Conservation (phyloP, 1,139 yeast genomes). For the Kurtzmaniella quercitrusa region DNA sequence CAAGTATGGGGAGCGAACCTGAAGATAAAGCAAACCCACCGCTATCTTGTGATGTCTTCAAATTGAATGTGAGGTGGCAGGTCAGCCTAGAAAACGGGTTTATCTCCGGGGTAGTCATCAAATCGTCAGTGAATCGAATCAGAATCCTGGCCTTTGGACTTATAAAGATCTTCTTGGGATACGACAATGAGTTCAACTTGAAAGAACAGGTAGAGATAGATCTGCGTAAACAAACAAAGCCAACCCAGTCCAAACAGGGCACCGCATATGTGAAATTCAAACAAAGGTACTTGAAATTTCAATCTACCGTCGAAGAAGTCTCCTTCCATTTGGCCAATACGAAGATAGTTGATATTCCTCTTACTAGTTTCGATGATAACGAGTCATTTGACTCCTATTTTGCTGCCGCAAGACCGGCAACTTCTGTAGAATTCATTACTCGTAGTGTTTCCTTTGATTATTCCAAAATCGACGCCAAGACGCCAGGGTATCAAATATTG, state of each 20-base stretch:
- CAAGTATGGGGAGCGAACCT: too few relatives aligned
- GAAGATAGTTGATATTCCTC: conserved; percentile 30
- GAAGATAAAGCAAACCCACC: conserved; percentile 8
- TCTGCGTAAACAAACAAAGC: neutral
- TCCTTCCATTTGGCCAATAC: conserved; percentile 31
- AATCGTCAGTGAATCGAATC: conserved; percentile 25
- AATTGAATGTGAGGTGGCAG: conserved; percentile 19
- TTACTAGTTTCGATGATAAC: conserved; percentile 25
- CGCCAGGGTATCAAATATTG: conserved; percentile 59
- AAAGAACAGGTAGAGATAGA: neutral
- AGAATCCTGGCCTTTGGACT: conserved; percentile 24
- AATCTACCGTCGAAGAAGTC: conserved; percentile 16
- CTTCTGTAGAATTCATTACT: conserved; percentile 24
- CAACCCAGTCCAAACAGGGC: neutral
- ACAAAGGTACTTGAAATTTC: conserved; percentile 13
- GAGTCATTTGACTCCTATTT: conserved; percentile 26
- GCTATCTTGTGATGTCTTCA: conserved; percentile 16
- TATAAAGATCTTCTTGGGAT: conserved; percentile 11
- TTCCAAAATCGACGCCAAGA: conserved; percentile 25
- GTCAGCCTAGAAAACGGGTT: conserved; percentile 18
- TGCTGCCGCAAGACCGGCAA: conserved; percentile 16
- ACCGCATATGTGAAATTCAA: conserved; percentile 5
- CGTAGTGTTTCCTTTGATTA: conserved; percentile 32
- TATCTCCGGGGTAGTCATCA: conserved; percentile 16
- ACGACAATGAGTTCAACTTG: neutral